Evolutionary conservation across 1,284 basidiomycete species (phyloP).

Genomic region (Ceratobasidium sp.): DNA sequence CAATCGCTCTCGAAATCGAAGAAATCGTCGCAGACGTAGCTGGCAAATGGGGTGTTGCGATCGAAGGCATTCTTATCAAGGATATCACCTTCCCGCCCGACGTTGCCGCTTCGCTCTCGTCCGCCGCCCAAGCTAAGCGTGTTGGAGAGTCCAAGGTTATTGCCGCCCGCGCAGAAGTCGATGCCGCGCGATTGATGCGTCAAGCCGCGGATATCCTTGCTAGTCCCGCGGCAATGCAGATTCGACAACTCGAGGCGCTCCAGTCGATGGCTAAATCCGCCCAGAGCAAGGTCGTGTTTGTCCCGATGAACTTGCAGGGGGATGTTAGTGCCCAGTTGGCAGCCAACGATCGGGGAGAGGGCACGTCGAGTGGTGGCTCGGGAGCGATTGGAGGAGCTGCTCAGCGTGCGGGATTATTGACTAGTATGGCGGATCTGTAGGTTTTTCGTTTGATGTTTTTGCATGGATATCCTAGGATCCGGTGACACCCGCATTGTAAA

Average conservation of each 20-base stretch:
- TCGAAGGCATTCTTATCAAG: slow-evolving; percentile 86
- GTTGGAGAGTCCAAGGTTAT: slow-evolving; percentile 97
- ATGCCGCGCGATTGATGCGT: slow-evolving; percentile 89
- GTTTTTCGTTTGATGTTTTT: background rate
- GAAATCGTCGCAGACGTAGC: slow-evolving; percentile 91
- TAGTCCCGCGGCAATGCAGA: slow-evolving; percentile 96
- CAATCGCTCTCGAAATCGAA: slow-evolving; percentile 94
- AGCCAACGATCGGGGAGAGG: slow-evolving; percentile 24
- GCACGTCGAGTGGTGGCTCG: slow-evolving; percentile 3
- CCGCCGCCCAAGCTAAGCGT: slow-evolving; percentile 94
- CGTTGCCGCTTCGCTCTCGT: slow-evolving; percentile 91
- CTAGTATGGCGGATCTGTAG: slow-evolving; percentile 45
- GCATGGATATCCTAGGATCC: slow-evolving; percentile 6
- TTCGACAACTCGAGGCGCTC: slow-evolving; percentile 92
- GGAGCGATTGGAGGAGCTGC: background rate
- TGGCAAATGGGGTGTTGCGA: slow-evolving; percentile 94
- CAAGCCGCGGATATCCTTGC: slow-evolving; percentile 94
- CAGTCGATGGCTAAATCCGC: slow-evolving; percentile 79
- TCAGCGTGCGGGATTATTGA: slow-evolving; percentile 41
- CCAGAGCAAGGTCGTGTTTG: slow-evolving; percentile 90
- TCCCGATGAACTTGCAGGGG: slow-evolving; percentile 90
- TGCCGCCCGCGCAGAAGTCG: slow-evolving; percentile 95
- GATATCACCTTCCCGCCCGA: slow-evolving; percentile 95
- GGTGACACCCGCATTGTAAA: background rate
- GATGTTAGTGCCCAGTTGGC: slow-evolving; percentile 71